Evolutionary conservation across 2,329 filamentous ascomycete species (phyloP).

Genomic region (Nigrospora osmanthi): DNA sequence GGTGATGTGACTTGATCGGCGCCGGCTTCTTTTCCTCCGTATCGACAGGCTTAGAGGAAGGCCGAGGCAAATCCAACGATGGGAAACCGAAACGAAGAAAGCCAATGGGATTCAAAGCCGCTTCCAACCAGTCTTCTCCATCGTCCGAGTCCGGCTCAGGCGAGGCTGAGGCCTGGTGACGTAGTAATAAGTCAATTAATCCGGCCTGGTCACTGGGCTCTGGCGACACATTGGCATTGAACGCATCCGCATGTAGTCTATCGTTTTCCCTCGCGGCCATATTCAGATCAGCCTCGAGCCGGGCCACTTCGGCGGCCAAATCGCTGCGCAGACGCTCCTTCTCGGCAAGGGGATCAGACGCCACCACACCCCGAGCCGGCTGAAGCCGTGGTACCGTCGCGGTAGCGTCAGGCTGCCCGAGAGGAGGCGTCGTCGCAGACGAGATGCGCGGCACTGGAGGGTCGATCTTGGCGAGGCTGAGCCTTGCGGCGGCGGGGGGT

Average conservation of each 20-base stretch:
- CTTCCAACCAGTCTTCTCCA: slow-evolving; percentile 34
- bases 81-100: slow-evolving; percentile 43
- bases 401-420: neutral
- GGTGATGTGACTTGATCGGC: slow-evolving; percentile 54
- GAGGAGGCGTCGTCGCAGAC: too few species aligned
- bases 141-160: slow-evolving; percentile 17
- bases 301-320: slow-evolving; percentile 46
- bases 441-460: too few species aligned
- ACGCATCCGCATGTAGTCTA: slow-evolving; percentile 31
- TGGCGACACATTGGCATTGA: slow-evolving; percentile 12
- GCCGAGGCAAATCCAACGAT: slow-evolving; percentile 13
- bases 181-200: slow-evolving; percentile 29
- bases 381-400: slow-evolving; percentile 11
- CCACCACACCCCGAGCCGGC: slow-evolving; percentile 32
- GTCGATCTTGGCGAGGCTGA: too few species aligned
- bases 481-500: too few species aligned
- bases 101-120: slow-evolving; percentile 41
- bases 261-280: slow-evolving; percentile 51
- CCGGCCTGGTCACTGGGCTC: slow-evolving; percentile 23
- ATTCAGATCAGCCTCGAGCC: slow-evolving; percentile 50
- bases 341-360: slow-evolving; percentile 31
- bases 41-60: slow-evolving; percentile 8
- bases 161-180: slow-evolving; percentile 29
- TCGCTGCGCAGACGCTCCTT: slow-evolving; percentile 46
- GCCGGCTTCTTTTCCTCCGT: slow-evolving; percentile 24